Base-by-base conservation (phyloP, 345 rosid species). In the Alliaria petiolata region DNA sequence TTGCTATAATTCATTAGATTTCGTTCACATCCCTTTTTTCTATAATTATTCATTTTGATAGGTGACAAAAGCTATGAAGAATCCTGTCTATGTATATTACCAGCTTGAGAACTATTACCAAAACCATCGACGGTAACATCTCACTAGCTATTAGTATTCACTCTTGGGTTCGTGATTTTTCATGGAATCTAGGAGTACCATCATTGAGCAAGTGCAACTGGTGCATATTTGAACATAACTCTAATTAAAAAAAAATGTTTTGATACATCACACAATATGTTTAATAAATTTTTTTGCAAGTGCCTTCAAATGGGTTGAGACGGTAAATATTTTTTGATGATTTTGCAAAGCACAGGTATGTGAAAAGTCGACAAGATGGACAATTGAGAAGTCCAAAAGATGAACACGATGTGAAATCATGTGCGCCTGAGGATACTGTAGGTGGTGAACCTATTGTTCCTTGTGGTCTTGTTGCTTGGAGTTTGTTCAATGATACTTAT, bases 381-480 rank as follows among this genome's bases (percentile, higher is more conserved):
- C 31, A 28, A 28, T 28, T 28, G 31, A 28, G 31, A 28, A 28
- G 31, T 28, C 31, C 2, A 22, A 22, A 22, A 22, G 25, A 22
- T 22, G 25, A 22, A 22, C 25, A 28, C 44, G 84, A 80, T 0
- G 78, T 83, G 25, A 44, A 65, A 28, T 30, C 19, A 53, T 92
- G 96, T 22, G 67, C 81, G 52, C 96, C 95, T 0, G 96, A 89
- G 77, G 76, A 77, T 68, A 2, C 1, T 26, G 20, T 69, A 30
- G 56, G 60, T 39, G 84, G 77, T 55, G 25, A 4, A 8, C 46
- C 76, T 16, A 87, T 89, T 59, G 89, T 88, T 13, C 98, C 98
- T 26, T 92, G 98, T 72, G 98, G 98, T 77, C 92, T 92, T 26
- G 87, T 92, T 52, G 98, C 96, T 45, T 92, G 98, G 96, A 92